Percentiles rank a stretch among this genome's conserved stretches.
phyloP scores from a whole-genome alignment of 2,329 filamentous ascomycete species.

The Cladosporium phlei region DNA sequence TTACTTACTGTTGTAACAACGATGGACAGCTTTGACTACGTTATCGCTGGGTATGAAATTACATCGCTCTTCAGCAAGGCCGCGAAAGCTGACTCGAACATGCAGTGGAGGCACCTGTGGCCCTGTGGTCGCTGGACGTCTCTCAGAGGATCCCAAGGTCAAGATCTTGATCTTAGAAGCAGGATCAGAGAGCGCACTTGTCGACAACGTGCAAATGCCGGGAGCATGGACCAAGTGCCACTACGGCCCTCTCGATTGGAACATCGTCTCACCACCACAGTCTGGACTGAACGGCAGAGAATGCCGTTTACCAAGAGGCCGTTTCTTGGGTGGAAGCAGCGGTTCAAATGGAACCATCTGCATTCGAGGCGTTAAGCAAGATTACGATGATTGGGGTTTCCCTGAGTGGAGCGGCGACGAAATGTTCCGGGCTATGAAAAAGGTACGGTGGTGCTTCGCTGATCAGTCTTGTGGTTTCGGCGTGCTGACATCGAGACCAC shows the following conservation, averaged over 20 bases:
- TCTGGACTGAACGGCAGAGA: constrained; percentile 37
- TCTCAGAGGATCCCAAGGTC: constrained; percentile 24
- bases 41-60: constrained; percentile 24
- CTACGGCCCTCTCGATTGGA: constrained; percentile 43
- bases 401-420: constrained; percentile 27
- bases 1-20: constrained; percentile 15
- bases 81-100: constrained; percentile 2
- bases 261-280: constrained; percentile 39
- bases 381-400: constrained; percentile 34
- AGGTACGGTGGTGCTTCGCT: constrained; percentile 13
- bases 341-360: constrained; percentile 44
- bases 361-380: constrained; percentile 40
- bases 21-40: constrained; percentile 23
- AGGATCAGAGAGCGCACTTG: constrained; percentile 30
- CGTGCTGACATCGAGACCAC: background rate
- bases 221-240: constrained; percentile 43
- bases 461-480: background rate
- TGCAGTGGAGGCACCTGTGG: constrained; percentile 27
- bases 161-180: constrained; percentile 26
- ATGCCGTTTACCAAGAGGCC: constrained; percentile 41
- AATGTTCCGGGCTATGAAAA: constrained; percentile 28
- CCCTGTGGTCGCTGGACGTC: constrained; percentile 22
- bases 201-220: constrained; percentile 45
- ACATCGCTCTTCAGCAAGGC: background rate
- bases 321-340: constrained; percentile 40